phyloP scores from a whole-genome alignment of 2,329 filamentous ascomycete species.

The Colletotrichum cuscutae region DNA sequence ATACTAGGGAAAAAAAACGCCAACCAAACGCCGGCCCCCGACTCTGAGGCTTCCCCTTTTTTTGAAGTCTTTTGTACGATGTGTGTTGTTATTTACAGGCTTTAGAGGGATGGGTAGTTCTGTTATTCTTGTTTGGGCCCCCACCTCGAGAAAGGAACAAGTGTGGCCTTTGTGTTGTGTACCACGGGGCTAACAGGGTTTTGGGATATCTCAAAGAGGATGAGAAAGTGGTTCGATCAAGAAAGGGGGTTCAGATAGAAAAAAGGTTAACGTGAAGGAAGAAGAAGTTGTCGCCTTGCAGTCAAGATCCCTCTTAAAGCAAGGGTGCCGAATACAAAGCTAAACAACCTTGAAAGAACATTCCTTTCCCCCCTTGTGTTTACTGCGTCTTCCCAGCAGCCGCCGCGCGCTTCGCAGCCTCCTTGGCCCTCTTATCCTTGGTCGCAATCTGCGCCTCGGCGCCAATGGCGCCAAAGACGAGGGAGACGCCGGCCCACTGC shows the following conservation, averaged over 20 bases:
- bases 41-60: too few relatives aligned
- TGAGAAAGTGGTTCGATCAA: neutral
- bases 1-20: too few relatives aligned
- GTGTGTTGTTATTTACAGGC: too few relatives aligned
- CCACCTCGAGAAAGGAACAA: too few relatives aligned
- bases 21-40: too few relatives aligned
- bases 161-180: too few relatives aligned
- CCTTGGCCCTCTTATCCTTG: slow-evolving; percentile 85
- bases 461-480: slow-evolving; percentile 96
- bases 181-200: too few relatives aligned
- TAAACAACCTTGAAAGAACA: neutral
- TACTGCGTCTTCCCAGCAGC: slow-evolving; percentile 46
- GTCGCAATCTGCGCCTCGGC: slow-evolving; percentile 86
- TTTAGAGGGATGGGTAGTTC: too few relatives aligned
- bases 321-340: neutral
- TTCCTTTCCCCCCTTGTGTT: neutral
- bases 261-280: neutral
- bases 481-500: slow-evolving; percentile 91
- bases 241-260: neutral
- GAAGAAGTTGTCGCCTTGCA: neutral
- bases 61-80: too few relatives aligned
- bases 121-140: too few relatives aligned
- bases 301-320: neutral
- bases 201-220: too few relatives aligned
- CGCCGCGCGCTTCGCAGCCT: slow-evolving; percentile 64